Conservation (phyloP, 495 filamentous ascomycete species). For the Penicillium herquei region DNA sequence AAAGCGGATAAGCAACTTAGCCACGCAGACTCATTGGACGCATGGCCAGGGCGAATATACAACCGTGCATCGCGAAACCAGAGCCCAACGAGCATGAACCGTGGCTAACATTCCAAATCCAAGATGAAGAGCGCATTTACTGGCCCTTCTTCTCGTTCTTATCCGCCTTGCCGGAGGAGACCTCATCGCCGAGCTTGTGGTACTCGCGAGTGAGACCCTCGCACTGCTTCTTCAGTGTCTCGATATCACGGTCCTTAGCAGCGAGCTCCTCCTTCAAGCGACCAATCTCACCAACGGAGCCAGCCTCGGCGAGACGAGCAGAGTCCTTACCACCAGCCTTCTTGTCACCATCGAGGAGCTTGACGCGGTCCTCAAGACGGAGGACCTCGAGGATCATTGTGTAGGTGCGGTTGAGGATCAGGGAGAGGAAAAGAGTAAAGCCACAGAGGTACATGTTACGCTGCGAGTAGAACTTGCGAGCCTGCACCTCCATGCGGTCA, state of each 20-base stretch:
- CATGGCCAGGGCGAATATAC: not conserved
- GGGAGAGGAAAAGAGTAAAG: conserved; percentile 96
- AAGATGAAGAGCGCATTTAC: conserved; percentile 37
- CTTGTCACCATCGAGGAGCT: conserved; percentile 77
- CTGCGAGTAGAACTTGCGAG: conserved; percentile 99
- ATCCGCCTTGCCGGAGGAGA: conserved; percentile 55
- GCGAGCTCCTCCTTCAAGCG: conserved; percentile 68
- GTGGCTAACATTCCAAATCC: not conserved
- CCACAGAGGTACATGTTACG: conserved; percentile 99
- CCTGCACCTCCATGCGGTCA: conserved; percentile 96
- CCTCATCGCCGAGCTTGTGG: conserved; percentile 73
- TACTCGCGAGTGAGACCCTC: conserved; percentile 79
- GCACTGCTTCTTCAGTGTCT: conserved; percentile 81
- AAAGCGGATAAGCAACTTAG: too few relatives aligned
- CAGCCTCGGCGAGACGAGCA: conserved; percentile 60
- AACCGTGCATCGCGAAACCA: not conserved
- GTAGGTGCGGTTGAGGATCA: conserved; percentile 99
- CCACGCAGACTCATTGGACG: too few relatives aligned
- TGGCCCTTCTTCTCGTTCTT: conserved; percentile 65
- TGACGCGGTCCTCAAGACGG: conserved; percentile 89
- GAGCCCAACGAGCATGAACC: too few relatives aligned
- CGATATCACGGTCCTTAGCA: conserved; percentile 70
- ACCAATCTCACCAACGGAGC: conserved; percentile 72
- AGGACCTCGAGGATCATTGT: conserved; percentile 94
- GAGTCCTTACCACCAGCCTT: conserved; percentile 70